Evolutionary conservation across 2,329 filamentous ascomycete species (phyloP), one percentile per base, ranked within the genome.

Genomic region (Penicillium sp.): DNA sequence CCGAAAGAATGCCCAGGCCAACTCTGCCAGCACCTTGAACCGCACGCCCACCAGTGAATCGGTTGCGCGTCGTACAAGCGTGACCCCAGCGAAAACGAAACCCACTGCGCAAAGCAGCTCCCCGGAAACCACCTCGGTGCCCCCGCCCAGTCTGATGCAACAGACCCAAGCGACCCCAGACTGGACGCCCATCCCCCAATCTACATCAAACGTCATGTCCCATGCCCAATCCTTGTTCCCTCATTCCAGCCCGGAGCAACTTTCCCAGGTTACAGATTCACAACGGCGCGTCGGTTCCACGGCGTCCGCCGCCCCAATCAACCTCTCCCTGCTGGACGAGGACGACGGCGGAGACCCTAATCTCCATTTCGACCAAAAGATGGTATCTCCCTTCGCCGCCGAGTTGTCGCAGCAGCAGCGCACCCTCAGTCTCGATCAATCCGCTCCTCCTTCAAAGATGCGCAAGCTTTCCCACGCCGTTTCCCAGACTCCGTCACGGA

Each of bases 1-100:
- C n/a, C 86, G 91, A 39, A 92, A 94, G 70, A 86, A 86, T 34
- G 76, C 87, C 44, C 72, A 74, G 55, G 69, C 67, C 38, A 67
- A 68, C 41, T 61, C 68, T 10, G 64, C 67, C 4, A 61, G 61
- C 32, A 61, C 65, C 11, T 54, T 72, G 34, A 69, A 68, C 52
- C 68, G 69, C 40, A 66, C 66, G 32, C 63, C 68, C n/a, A 67
- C 67, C 8, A 67, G 54, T 42, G 69, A 73, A 18, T 62, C 67
- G 3, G 62, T 63, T 7, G 63, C 64, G 11, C 61, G 61, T 38
- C 67, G 65, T 31, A 54, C 64, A 27, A 68, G 63, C 29, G 51
- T 64, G 45, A 65, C 62, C 10, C 57, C 67, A n/a, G 64, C 65
- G n/a, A 70, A 67, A 50, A 53, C 57, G 10, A 71, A 71, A 50